These are phyloP conservation scores for Sphagnum contortum DNA, from an alignment of 225 moss, liverwort and hornwort genomes.

Conservation along the genomic window DNA sequence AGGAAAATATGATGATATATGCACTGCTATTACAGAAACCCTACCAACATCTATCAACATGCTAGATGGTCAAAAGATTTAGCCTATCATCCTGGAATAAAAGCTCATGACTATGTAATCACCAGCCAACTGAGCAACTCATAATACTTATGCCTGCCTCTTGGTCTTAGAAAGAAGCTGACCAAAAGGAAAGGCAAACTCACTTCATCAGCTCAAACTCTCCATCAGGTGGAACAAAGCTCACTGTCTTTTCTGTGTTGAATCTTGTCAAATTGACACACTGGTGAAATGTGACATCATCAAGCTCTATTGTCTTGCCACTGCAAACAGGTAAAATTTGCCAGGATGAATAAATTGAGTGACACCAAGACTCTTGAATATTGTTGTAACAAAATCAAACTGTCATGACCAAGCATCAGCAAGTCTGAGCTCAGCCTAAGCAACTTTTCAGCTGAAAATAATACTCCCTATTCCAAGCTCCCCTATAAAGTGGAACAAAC, in stretches of 20 bases:
- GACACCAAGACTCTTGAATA: background rate
- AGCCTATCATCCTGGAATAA: background rate
- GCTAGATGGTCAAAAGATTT: background rate
- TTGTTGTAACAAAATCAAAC: background rate
- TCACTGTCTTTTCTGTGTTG: conserved; percentile 62
- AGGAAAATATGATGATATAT: too few relatives aligned
- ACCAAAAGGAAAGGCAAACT: conserved; percentile 10
- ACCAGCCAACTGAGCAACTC: too few relatives aligned
- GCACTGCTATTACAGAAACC: too few relatives aligned
- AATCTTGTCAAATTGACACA: conserved; percentile 64
- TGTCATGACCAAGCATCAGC: background rate
- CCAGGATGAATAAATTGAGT: background rate
- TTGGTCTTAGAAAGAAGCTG: background rate
- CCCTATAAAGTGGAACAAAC: conserved; percentile 7
- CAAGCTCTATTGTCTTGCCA: conserved; percentile 66
- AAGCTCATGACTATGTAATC: background rate
- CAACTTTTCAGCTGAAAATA: too few relatives aligned
- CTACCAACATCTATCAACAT: too few relatives aligned
- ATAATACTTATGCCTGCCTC: too few relatives aligned
- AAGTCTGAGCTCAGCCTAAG: background rate
- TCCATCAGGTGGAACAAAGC: conserved; percentile 67
- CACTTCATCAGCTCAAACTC: conserved; percentile 71
- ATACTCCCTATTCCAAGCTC: background rate
- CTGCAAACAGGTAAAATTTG: conserved; percentile 2
- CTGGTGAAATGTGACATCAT: conserved; percentile 65